Evolutionary conservation across 768 basidiomycete species (phyloP).

Genomic region (Suillus fuscotomentosus): DNA sequence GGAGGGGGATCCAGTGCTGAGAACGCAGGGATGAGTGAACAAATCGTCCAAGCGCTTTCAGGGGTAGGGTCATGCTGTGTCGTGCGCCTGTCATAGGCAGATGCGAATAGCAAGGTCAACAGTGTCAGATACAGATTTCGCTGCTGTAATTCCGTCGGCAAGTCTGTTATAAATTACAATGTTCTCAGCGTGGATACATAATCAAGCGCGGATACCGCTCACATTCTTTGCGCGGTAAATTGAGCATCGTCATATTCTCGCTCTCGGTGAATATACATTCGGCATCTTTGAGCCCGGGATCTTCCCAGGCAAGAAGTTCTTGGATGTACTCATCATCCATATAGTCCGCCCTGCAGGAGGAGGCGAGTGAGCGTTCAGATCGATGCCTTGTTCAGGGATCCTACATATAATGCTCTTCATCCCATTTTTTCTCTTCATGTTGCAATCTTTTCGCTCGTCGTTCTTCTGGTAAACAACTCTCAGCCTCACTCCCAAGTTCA

Average conservation of each 20-base stretch:
- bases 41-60: constrained; percentile 88
- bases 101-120: constrained; percentile 72
- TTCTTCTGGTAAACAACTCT: constrained; percentile 49
- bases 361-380: constrained; percentile 5
- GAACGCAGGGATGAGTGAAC: constrained; percentile 69
- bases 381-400: constrained; percentile 21
- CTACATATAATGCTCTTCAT: constrained; percentile 84
- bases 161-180: constrained; percentile 43
- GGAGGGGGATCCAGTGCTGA: constrained; percentile 78
- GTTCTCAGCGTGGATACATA: not conserved
- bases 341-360: constrained; percentile 68
- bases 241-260: constrained; percentile 67
- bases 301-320: constrained; percentile 65
- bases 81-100: constrained; percentile 77
- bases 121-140: constrained; percentile 68
- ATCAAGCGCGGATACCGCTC: constrained; percentile 14
- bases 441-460: constrained; percentile 51
- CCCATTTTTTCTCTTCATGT: constrained; percentile 78
- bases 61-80: constrained; percentile 79
- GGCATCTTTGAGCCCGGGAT: constrained; percentile 45
- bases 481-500: constrained; percentile 69
- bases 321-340: constrained; percentile 74
- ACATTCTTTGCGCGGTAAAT: constrained; percentile 55
- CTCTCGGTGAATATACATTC: constrained; percentile 62
- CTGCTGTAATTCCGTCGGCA: constrained; percentile 53